These are phyloP conservation scores for Fusarium sororula DNA, from an alignment of 2,329 filamentous ascomycete species.

Conservation along the genomic window DNA sequence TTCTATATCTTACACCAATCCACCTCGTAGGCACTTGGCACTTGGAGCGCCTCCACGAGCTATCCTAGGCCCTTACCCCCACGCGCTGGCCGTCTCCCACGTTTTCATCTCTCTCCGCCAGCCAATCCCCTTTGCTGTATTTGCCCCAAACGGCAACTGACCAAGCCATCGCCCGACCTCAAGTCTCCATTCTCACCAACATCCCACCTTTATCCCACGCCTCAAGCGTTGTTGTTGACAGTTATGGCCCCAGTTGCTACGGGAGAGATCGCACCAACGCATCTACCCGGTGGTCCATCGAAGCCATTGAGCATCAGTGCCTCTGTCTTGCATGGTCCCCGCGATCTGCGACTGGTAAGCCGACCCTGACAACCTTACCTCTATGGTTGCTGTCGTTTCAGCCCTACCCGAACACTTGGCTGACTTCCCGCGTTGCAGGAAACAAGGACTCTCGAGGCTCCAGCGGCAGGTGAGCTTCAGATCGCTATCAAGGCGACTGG, in stretches of 20 bases:
- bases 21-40: conserved; percentile 32
- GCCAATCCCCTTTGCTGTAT: conserved; percentile 42
- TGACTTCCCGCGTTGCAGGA: conserved; percentile 53
- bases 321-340: conserved; percentile 66
- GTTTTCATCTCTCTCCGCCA: conserved; percentile 30
- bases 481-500: conserved; percentile 72
- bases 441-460: conserved; percentile 58
- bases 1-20: conserved; percentile 23
- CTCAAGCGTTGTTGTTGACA: conserved; percentile 47
- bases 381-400: conserved; percentile 22
- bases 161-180: conserved; percentile 43
- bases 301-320: conserved; percentile 59
- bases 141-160: conserved; percentile 46
- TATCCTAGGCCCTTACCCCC: conserved; percentile 41
- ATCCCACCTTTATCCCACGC: conserved; percentile 70
- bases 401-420: conserved; percentile 34
- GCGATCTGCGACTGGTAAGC: conserved; percentile 66
- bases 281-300: conserved; percentile 52
- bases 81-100: conserved; percentile 42
- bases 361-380: background rate
- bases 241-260: conserved; percentile 62
- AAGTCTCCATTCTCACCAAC: conserved; percentile 38
- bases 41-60: conserved; percentile 36
- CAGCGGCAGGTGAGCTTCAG: conserved; percentile 66
- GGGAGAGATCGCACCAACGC: conserved; percentile 54